Conservation (phyloP, 768 basidiomycete species). For the Xerocomellus intermedius region DNA sequence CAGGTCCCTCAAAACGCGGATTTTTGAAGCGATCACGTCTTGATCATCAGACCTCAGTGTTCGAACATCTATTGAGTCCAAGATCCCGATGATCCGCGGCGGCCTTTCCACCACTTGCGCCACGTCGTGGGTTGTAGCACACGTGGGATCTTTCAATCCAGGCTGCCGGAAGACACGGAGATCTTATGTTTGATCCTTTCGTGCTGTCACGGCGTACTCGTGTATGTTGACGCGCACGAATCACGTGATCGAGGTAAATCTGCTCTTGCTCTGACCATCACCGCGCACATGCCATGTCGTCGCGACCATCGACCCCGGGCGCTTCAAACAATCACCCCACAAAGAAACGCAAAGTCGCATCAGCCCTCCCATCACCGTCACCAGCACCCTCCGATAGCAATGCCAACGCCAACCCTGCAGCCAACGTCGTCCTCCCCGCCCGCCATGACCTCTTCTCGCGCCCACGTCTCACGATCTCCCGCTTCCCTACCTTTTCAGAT, state of each 20-base stretch:
- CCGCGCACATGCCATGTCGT: constrained; percentile 19
- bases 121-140: neutral
- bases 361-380: constrained; percentile 41
- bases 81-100: neutral
- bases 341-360: constrained; percentile 56
- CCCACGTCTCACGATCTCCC: constrained; percentile 70
- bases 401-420: constrained; percentile 33
- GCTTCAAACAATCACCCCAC: constrained; percentile 14
- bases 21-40: neutral
- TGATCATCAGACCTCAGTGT: neutral
- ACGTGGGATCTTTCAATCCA: neutral
- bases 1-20: neutral
- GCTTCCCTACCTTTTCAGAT: constrained; percentile 68
- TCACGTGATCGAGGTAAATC: constrained; percentile 21
- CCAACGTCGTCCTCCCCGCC: constrained; percentile 55
- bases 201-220: no score
- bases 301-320: constrained; percentile 36
- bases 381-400: constrained; percentile 59
- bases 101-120: neutral
- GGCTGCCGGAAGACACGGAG: neutral
- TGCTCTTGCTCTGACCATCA: neutral
- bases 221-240: neutral
- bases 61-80: neutral
- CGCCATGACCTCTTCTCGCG: constrained; percentile 69
- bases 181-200: neutral